phyloP scores from a whole-genome alignment of 176 grass and related monocot genomes.

The Ananas comosus region DNA sequence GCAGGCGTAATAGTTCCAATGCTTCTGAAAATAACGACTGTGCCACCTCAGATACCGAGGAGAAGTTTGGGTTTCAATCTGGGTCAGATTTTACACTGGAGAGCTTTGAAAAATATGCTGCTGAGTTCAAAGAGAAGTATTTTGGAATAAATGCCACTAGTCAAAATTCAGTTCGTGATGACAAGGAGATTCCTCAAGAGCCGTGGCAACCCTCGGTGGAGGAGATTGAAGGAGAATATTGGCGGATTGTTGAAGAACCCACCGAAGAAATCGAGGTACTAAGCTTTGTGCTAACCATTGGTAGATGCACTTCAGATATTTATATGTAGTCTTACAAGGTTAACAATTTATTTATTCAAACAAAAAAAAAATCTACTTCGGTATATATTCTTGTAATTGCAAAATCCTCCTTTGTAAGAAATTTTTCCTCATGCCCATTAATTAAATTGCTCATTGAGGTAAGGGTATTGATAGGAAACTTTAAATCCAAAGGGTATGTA shows the following conservation, averaged over 20 bases:
- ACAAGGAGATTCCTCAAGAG: conserved; percentile 24
- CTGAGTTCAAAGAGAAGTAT: conserved; percentile 68
- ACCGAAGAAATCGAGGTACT: conserved; percentile 84
- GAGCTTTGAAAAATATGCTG: conserved; percentile 49
- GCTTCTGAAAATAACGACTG: conserved; percentile 36
- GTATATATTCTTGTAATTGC: too few species aligned
- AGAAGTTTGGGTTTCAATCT: conserved; percentile 96
- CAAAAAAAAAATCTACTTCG: too few species aligned
- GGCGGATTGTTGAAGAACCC: conserved; percentile 75
- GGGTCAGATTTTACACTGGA: conserved; percentile 81
- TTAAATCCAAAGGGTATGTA: too few species aligned
- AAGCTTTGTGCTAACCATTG: background rate
- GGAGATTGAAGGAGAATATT: conserved; percentile 98
- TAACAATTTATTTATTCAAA: too few species aligned
- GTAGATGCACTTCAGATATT: too few species aligned
- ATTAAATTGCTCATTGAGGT: too few species aligned
- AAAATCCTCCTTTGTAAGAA: too few species aligned
- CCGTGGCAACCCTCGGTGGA: conserved; percentile 52
- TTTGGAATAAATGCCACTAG: conserved; percentile 45
- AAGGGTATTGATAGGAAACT: too few species aligned
- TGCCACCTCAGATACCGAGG: conserved; percentile 33
- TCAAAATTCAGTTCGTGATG: background rate
- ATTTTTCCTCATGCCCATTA: conserved; percentile 13
- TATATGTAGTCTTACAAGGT: too few species aligned
- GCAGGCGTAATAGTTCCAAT: conserved; percentile 35